phyloP scores from a whole-genome alignment of 2,329 filamentous ascomycete species.

The Ophiostoma himal-ulmi region DNA sequence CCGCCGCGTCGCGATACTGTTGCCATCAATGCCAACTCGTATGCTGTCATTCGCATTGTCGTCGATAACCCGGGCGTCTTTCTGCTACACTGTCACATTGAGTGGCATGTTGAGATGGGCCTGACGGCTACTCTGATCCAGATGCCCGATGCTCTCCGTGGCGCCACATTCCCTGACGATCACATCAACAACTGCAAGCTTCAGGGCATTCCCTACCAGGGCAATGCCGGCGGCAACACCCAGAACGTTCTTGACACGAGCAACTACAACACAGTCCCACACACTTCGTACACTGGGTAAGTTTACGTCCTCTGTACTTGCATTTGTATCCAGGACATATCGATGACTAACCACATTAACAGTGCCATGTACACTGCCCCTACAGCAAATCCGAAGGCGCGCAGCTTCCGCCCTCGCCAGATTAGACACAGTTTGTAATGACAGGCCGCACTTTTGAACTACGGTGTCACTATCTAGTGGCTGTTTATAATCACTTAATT shows the following conservation, averaged over 20 bases:
- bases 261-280: conserved; percentile 45
- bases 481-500: neutral
- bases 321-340: neutral
- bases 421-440: conserved; percentile 17
- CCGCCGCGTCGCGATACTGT: conserved; percentile 38
- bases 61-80: conserved; percentile 50
- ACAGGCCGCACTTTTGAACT: neutral
- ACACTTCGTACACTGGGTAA: conserved; percentile 46
- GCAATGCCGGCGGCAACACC: conserved; percentile 65
- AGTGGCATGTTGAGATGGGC: conserved; percentile 57
- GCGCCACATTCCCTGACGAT: conserved; percentile 51
- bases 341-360: neutral
- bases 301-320: neutral
- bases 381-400: conserved; percentile 5
- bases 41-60: conserved; percentile 47
- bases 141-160: conserved; percentile 51
- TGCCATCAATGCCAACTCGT: conserved; percentile 38
- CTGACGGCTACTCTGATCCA: conserved; percentile 52
- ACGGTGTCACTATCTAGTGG: neutral
- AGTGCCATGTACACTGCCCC: conserved; percentile 16
- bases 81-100: conserved; percentile 55
- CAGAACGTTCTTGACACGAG: conserved; percentile 47
- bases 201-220: conserved; percentile 44
- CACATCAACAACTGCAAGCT: conserved; percentile 47
- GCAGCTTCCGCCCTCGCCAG: conserved; percentile 15